These are phyloP conservation scores for Lepiota brunneoincarnata DNA, from an alignment of 768 basidiomycete species.

Conservation along the genomic window DNA sequence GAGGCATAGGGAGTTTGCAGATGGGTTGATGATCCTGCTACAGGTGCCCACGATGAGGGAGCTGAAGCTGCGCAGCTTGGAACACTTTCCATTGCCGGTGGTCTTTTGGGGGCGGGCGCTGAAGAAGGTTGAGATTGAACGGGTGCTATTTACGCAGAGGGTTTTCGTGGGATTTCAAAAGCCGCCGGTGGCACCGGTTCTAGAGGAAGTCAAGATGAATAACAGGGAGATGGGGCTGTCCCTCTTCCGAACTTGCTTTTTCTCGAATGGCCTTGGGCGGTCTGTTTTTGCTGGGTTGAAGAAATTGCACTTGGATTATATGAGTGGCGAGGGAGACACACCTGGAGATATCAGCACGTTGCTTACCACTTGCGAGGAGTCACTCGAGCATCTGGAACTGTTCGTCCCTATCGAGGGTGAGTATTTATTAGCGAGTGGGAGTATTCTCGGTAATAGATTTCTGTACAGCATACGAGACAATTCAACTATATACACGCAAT, in stretches of 20 bases:
- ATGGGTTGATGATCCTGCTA: slow-evolving; percentile 2
- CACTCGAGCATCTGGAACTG: slow-evolving; percentile 5
- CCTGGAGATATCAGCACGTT: slow-evolving; percentile 1
- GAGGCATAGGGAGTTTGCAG: slow-evolving; percentile 1
- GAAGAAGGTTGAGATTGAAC: slow-evolving; percentile 5
- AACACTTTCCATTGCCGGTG: slow-evolving; percentile 3
- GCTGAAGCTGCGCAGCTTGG: neutral
- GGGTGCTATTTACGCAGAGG: neutral
- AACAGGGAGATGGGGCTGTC: slow-evolving; percentile 6
- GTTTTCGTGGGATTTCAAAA: neutral
- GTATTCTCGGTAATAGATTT: neutral
- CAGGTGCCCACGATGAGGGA: slow-evolving; percentile 6
- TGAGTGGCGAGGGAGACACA: neutral
- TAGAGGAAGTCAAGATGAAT: slow-evolving; percentile 9
- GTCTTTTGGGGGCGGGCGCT: slow-evolving; percentile 6
- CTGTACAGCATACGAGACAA: neutral
- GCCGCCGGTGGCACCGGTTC: neutral
- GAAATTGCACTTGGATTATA: slow-evolving; percentile 5
- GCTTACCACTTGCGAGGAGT: slow-evolving; percentile 5
- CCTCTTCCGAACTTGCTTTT: slow-evolving; percentile 1
- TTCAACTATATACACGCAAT: neutral
- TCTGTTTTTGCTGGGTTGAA: neutral
- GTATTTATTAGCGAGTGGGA: neutral
- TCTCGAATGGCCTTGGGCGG: slow-evolving; percentile 2
- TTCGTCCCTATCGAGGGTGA: slow-evolving; percentile 8